Evolutionary conservation across 1,139 yeast genomes (phyloP), one percentile per base, ranked within the genome.

Genomic region (Blastobotrys raffinosifermentans): DNA sequence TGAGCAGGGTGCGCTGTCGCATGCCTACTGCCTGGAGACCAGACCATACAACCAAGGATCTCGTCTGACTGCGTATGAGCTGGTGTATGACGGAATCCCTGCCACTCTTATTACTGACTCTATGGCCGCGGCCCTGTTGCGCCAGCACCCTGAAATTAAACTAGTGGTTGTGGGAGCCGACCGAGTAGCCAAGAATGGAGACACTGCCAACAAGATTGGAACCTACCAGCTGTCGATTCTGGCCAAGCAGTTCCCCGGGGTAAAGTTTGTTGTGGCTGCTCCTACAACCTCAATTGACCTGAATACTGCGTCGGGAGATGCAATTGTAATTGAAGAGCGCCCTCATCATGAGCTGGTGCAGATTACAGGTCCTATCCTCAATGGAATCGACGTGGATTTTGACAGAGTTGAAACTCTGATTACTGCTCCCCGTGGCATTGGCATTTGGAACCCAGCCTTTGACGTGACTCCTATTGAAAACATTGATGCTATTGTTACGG

Each of bases 101-200:
- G 78, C 93, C 38, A 84, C 95, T 1, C 68, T 91, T 46, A 75
- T 91, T 42, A 83, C 96, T 19, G 98, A 91, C 55, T 83, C 87
- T 43, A 89, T 91, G 91, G 94, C 84, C 1, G 76, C 95, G 0
- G 80, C 93, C 23, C 69, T 87, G 42, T 68, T 89, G 36, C 48
- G 61, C 9, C 40, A 46, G 35, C 62, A 41, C 54, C 94, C 83
- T 1, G 60, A 57, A 27, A 75, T 91, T 38, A 82, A 81, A 57
- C 85, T 87, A 35, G 80, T 89, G 20, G 85, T 91, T 37, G 97
- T 84, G n/a, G 98, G 98, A 31, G 96, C 97, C n/a, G 98, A 91
- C 58, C 74, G 98, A 58, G 81, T 91, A 25, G 96, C 89, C 2
- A 49, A 49, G 9, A 62, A 87, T 59, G 98, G 98, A 40, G 98